Percentiles rank a stretch among this genome's conserved stretches.
Evolutionary conservation across 2,329 filamentous ascomycete genomes (phyloP).

Genomic region (Phoma sp.): DNA sequence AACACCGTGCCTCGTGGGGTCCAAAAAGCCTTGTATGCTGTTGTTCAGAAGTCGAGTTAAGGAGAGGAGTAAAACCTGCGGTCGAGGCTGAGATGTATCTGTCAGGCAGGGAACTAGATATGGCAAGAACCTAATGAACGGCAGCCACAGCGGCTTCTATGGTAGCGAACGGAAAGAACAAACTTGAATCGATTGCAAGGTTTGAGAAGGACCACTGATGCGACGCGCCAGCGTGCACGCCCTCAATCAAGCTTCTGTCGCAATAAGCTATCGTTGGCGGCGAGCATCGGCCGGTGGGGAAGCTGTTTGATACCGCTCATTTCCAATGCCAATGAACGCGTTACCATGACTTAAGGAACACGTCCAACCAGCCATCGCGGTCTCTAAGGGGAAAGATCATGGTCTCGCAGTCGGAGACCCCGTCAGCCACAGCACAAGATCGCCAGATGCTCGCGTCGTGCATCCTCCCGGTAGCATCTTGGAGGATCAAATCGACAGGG

Average conservation of each 20-base stretch:
- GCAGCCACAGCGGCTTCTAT: constrained; percentile 35
- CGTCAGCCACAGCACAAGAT: constrained; percentile 6
- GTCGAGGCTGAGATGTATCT: constrained; percentile 21
- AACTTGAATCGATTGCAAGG: constrained; percentile 17
- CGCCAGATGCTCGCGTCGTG: constrained; percentile 5
- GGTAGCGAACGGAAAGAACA: constrained; percentile 23
- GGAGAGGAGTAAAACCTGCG: constrained; percentile 13
- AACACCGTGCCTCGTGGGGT: constrained; percentile 34
- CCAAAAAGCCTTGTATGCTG: constrained; percentile 32
- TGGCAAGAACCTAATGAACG: constrained; percentile 27
- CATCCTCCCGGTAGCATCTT: constrained; percentile 9
- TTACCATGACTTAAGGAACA: constrained; percentile 14
- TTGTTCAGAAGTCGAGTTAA: constrained; percentile 26
- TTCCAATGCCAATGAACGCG: constrained; percentile 23
- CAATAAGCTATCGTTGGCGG: constrained; percentile 34
- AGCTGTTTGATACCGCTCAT: constrained; percentile 35
- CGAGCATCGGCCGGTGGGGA: constrained; percentile 26
- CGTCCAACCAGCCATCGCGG: neutral
- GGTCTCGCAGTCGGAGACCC: neutral
- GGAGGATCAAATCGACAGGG: constrained; percentile 16
- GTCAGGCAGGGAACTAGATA: constrained; percentile 21
- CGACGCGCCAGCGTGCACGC: constrained; percentile 37
- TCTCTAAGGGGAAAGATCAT: constrained; percentile 1
- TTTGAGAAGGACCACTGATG: constrained; percentile 29
- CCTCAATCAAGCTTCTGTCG: constrained; percentile 31